Conservation (phyloP, 495 filamentous ascomycete species). For the Thozetella sp. region DNA sequence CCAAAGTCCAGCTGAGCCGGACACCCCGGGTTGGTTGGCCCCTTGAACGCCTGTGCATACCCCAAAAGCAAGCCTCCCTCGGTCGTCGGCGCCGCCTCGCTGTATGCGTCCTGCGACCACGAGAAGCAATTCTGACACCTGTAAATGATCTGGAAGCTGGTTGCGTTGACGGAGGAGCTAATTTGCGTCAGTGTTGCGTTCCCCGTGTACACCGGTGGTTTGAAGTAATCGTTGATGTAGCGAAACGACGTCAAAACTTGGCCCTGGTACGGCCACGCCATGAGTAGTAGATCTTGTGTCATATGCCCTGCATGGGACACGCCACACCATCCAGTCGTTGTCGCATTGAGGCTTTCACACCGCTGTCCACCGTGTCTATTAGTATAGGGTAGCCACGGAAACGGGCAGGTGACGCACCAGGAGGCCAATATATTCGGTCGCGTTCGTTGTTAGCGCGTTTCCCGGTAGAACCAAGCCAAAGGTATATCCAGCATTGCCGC, state of each 20-base stretch:
- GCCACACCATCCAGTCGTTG: slow-evolving; percentile 52
- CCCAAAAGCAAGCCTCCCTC: slow-evolving; percentile 15
- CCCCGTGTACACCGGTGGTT: slow-evolving; percentile 55
- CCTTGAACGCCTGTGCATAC: slow-evolving; percentile 10
- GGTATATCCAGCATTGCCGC: slow-evolving; percentile 31
- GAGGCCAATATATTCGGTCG: slow-evolving; percentile 55
- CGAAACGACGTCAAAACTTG: slow-evolving; percentile 51
- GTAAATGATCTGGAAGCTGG: slow-evolving; percentile 55
- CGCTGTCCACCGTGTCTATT: background rate
- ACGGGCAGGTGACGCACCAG: slow-evolving; percentile 30
- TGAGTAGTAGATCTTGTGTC: slow-evolving; percentile 53
- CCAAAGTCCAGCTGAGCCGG: background rate
- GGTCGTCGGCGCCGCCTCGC: slow-evolving; percentile 6
- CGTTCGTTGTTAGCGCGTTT: slow-evolving; percentile 42
- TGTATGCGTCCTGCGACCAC: slow-evolving; percentile 32
- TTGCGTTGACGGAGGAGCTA: slow-evolving; percentile 46
- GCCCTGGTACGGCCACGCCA: slow-evolving; percentile 47
- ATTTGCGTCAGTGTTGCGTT: slow-evolving; percentile 53
- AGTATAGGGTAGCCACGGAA: background rate
- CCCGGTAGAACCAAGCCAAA: slow-evolving; percentile 54
- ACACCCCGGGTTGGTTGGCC: slow-evolving; percentile 2
- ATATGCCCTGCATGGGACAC: slow-evolving; percentile 54
- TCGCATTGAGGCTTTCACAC: slow-evolving; percentile 18
- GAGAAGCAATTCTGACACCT: slow-evolving; percentile 57
- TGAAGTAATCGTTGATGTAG: slow-evolving; percentile 53